Evolutionary conservation across 2,329 filamentous ascomycete species (phyloP), one percentile per base, ranked within the genome.

Genomic region (Bipolaris oryzae): DNA sequence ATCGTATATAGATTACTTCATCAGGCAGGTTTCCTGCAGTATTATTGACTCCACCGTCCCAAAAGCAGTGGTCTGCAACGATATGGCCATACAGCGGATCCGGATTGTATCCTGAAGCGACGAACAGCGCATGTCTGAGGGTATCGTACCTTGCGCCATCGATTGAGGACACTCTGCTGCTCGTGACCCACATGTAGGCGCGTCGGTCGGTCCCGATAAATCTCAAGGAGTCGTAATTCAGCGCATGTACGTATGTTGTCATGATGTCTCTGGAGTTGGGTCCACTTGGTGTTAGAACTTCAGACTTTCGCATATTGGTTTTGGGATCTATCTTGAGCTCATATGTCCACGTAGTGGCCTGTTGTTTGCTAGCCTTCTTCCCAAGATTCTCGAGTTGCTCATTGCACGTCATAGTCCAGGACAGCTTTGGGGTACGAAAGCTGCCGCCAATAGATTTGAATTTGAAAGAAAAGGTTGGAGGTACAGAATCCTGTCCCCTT

Each of bases 61-160:
- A 74, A 44, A 68, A 74, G 2, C 69, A 61, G 38, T 75, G 73
- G 35, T 75, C 73, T 28, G 73, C 73, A 5, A 74, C 68, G n/a
- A 75, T 73, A 2, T 69, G 62, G 25, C 72, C 72, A 37, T 69
- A 74, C 1, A 74, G 51, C 1, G 72, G 72, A 50, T 75, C 67
- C 31, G 58, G 53, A n/a, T 58, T 58, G 9, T 55, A 60, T 5
- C 60, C 53, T 6, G 53, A 60, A 2, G 68, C 59, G 3, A 58
- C 66, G 34, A 75, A 75, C 2, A 75, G 66, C 9, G 72, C 73
- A 43, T 75, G 73, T 5, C 73, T 67, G 5, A 71, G 41, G 1
- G 63, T 66, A 41, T 74, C 73, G 44, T 66, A 74, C n/a, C 72
- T 52, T 3, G 60, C 50, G 18, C 70, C 71, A 11, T 66, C 54